A percentile compares a stretch with the other conserved stretches of the same genome.
Evolutionary conservation across 352 stramenopile species (phyloP).

Genomic region (Globisporangium apiculatum): DNA sequence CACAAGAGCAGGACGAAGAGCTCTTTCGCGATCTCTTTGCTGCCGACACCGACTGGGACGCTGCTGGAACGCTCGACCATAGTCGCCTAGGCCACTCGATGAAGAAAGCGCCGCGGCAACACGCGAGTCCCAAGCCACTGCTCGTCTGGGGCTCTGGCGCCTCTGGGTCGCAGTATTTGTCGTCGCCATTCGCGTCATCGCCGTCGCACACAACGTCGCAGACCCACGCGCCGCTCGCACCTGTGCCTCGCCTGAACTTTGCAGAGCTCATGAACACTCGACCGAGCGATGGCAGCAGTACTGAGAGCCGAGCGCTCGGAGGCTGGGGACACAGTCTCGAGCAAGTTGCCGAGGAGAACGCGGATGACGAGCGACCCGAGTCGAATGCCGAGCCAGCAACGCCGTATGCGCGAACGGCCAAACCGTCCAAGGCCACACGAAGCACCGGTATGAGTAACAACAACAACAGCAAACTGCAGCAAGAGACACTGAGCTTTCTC

Average conservation of each 20-base stretch:
- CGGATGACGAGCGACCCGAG: conserved; percentile 2
- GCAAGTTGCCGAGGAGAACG: conserved; percentile 15
- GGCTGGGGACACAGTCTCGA: conserved; percentile 2
- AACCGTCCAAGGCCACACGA: not conserved
- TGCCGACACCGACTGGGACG: conserved; percentile 23
- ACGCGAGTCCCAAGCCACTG: not conserved
- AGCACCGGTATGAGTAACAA: conserved; percentile 9
- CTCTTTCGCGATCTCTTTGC: conserved; percentile 61
- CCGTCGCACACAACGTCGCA: not conserved
- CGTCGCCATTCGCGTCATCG: not conserved
- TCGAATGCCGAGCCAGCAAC: not conserved
- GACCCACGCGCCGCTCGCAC: not conserved
- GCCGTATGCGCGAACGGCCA: not conserved
- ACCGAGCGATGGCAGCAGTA: conserved; percentile 4
- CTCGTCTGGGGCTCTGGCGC: not conserved
- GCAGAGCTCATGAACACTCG: conserved; percentile 40
- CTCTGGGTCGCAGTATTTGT: not conserved
- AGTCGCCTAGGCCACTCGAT: not conserved
- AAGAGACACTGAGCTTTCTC: conserved; percentile 47
- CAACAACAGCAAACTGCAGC: conserved; percentile 17
- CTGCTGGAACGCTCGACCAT: not conserved
- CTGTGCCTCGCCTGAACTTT: conserved; percentile 33
- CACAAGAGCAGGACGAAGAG: conserved; percentile 49
- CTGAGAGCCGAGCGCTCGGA: not conserved
- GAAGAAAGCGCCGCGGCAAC: not conserved